Evolutionary conservation across 2,329 filamentous ascomycete species (phyloP).

Genomic region (Xylaria hypoxylon): DNA sequence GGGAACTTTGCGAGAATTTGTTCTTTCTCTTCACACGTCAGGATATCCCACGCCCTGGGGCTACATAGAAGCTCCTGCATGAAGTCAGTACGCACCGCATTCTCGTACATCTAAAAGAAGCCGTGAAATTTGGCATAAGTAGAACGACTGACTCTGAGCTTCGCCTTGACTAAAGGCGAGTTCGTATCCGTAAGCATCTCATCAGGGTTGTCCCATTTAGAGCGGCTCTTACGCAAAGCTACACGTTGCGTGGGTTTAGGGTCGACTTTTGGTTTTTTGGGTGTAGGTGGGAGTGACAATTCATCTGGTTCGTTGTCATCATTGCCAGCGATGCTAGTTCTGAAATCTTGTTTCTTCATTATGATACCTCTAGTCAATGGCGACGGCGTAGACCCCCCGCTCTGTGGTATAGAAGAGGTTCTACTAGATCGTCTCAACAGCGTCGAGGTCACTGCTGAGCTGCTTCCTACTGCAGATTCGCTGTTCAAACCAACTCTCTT

Average conservation of each 20-base stretch:
- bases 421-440: constrained; percentile 3
- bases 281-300: constrained; percentile 32
- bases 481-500: constrained; percentile 1
- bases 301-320: constrained; percentile 36
- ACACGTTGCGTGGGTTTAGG: constrained; percentile 46
- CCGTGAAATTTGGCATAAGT: background rate
- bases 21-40: constrained; percentile 51
- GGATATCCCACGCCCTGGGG: constrained; percentile 54
- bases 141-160: constrained; percentile 51
- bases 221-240: constrained; percentile 44
- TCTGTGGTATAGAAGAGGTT: constrained; percentile 34
- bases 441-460: background rate
- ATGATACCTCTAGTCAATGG: constrained; percentile 24
- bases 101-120: background rate
- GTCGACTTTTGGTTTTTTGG: constrained; percentile 45
- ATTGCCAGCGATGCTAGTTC: constrained; percentile 20
- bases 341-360: constrained; percentile 36
- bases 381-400: constrained; percentile 9
- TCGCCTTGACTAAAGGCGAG: constrained; percentile 52
- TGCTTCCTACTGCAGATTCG: background rate
- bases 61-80: constrained; percentile 53
- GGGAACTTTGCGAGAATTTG: constrained; percentile 55
- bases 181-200: constrained; percentile 53
- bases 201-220: constrained; percentile 48
- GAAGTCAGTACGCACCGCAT: background rate